A percentile compares a stretch with the other conserved stretches of the same genome.
Conservation (phyloP, 495 filamentous ascomycete species). For the Lentithecium fluviatile region DNA sequence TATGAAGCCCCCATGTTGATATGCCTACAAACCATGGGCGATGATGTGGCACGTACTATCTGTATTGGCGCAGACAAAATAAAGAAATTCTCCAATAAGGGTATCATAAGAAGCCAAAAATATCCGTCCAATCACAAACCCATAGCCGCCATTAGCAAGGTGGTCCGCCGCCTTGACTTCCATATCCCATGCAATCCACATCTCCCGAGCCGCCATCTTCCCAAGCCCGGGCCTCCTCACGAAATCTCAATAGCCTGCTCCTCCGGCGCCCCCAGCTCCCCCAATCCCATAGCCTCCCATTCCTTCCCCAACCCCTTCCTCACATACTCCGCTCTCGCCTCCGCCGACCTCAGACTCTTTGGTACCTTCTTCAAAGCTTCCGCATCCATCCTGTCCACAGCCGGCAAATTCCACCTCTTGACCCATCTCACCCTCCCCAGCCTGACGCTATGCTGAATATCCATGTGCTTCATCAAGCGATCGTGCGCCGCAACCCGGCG, state of each 20-base stretch:
- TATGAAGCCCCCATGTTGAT: no score
- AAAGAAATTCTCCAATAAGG: no score
- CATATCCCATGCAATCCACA: no score
- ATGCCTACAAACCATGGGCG: no score
- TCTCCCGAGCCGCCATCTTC: no score
- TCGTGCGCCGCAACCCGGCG: constrained; percentile 3
- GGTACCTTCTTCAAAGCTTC: neutral
- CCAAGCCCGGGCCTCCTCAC: no score
- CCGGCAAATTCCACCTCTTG: neutral
- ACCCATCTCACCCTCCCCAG: neutral
- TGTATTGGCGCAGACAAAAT: no score
- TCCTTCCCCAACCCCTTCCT: neutral
- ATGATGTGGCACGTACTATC: no score
- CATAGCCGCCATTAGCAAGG: no score
- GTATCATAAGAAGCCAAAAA: no score
- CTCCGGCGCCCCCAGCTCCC: neutral
- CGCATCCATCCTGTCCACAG: neutral
- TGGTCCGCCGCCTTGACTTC: no score
- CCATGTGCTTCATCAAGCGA: constrained; percentile 4
- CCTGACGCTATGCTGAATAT: neutral
- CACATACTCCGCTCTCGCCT: constrained; percentile 3
- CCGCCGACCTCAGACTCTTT: neutral
- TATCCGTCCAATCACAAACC: no score
- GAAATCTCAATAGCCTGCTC: neutral
- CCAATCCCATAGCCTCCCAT: constrained; percentile 5